Conservation (phyloP, 306 rosid genomes). For the Abrus precatorius region DNA sequence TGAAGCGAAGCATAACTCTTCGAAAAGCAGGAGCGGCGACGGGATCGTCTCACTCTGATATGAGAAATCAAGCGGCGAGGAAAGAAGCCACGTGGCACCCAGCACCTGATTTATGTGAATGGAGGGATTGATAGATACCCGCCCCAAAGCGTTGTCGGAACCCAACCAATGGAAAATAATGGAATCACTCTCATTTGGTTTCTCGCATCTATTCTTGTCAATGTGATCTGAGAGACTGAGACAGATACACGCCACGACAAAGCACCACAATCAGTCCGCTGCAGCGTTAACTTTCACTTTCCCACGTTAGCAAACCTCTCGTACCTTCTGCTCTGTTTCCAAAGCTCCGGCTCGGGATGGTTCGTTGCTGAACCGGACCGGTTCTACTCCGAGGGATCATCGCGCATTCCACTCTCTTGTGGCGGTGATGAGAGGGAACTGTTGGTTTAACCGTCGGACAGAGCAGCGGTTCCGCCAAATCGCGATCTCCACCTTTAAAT, state of each 20-base stretch:
- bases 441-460: conserved; percentile 70
- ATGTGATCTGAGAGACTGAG: conserved; percentile 19
- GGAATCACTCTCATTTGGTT: background rate
- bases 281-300: background rate
- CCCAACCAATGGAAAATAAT: background rate
- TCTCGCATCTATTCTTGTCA: background rate
- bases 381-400: conserved; percentile 31
- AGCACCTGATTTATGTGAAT: conserved; percentile 5
- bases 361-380: conserved; percentile 46
- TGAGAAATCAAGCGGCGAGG: background rate
- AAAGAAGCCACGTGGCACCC: conserved; percentile 33
- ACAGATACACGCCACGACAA: conserved; percentile 17
- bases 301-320: background rate
- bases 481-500: conserved; percentile 70
- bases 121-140: background rate
- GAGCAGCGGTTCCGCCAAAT: conserved; percentile 73
- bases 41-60: background rate
- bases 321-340: background rate
- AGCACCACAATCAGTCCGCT: background rate
- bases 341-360: conserved; percentile 41
- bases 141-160: conserved; percentile 11
- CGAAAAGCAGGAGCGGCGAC: background rate
- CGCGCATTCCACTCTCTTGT: background rate
- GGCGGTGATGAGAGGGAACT: conserved; percentile 75
- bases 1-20: background rate